These are phyloP conservation scores for Nothomitra cinnamomea DNA, from an alignment of 2,329 filamentous ascomycete species.

Conservation along the genomic window DNA sequence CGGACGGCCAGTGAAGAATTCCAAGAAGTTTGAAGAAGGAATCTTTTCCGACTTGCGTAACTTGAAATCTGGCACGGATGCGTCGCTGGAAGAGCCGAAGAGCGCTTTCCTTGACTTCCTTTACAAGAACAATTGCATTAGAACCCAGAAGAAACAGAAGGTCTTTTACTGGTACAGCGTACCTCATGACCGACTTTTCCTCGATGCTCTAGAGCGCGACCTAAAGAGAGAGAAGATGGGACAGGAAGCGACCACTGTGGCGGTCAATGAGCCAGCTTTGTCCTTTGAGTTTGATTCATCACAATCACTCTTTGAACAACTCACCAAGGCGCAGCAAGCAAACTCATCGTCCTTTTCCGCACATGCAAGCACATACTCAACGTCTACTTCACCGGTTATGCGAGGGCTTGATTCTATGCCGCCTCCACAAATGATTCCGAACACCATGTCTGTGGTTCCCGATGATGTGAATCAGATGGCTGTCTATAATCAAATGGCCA, in stretches of 20 bases:
- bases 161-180: conserved; percentile 99
- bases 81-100: conserved; percentile 95
- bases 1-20: conserved; percentile 95
- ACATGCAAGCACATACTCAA: conserved; percentile 44
- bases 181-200: conserved; percentile 89
- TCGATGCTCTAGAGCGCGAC: conserved; percentile 92
- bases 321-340: conserved; percentile 97
- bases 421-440: conserved; percentile 64
- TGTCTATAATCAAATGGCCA: conserved; percentile 50
- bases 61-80: conserved; percentile 94
- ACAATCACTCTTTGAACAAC: conserved; percentile 95
- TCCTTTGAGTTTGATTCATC: conserved; percentile 99
- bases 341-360: conserved; percentile 94
- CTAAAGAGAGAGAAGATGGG: conserved; percentile 99
- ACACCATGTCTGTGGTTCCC: conserved; percentile 35
- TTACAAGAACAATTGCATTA: conserved; percentile 99
- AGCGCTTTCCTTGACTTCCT: conserved; percentile 96
- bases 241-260: conserved; percentile 91
- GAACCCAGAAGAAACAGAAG: conserved; percentile 99
- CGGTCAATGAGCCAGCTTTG: conserved; percentile 88
- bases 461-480: conserved; percentile 49
- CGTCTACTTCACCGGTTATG: conserved; percentile 80
- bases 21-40: conserved; percentile 98
- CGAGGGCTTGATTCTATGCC: conserved; percentile 88
- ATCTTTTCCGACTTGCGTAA: conserved; percentile 98